phyloP scores from a whole-genome alignment of 495 filamentous ascomycete genomes.

The Hypoxylon fuscum region DNA sequence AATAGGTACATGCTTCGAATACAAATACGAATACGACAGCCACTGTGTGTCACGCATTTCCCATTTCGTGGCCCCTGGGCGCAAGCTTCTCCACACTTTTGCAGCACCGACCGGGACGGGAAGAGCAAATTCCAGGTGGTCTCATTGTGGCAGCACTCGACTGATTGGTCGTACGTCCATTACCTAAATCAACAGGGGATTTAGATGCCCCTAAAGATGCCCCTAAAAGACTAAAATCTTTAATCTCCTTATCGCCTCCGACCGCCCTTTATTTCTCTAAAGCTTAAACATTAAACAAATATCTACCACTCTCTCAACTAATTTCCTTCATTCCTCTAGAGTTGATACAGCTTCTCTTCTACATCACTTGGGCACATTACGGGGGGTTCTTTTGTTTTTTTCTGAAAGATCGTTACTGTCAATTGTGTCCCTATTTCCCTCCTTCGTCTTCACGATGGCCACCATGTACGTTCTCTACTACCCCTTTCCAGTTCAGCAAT shows the following conservation, averaged over 20 bases:
- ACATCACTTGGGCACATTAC: constrained; percentile 6
- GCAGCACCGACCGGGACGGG: constrained; percentile 24
- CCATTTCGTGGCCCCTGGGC: constrained; percentile 19
- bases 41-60: background rate
- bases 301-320: constrained; percentile 19
- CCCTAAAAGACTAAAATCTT: constrained; percentile 30
- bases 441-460: constrained; percentile 47
- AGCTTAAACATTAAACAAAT: constrained; percentile 35
- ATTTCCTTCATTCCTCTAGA: constrained; percentile 8
- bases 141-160: constrained; percentile 45
- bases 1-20: background rate
- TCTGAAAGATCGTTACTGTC: no score
- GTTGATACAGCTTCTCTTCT: constrained; percentile 22
- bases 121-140: constrained; percentile 44
- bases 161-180: constrained; percentile 43
- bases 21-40: constrained; percentile 40
- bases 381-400: no score
- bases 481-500: background rate
- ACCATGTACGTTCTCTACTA: constrained; percentile 46
- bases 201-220: constrained; percentile 1
- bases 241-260: constrained; percentile 43
- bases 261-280: constrained; percentile 32
- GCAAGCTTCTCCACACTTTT: constrained; percentile 17
- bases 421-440: background rate
- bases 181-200: constrained; percentile 13